These are phyloP conservation scores for Diutina ranongensis DNA, from an alignment of 1,139 yeast species.

Conservation along the genomic window DNA sequence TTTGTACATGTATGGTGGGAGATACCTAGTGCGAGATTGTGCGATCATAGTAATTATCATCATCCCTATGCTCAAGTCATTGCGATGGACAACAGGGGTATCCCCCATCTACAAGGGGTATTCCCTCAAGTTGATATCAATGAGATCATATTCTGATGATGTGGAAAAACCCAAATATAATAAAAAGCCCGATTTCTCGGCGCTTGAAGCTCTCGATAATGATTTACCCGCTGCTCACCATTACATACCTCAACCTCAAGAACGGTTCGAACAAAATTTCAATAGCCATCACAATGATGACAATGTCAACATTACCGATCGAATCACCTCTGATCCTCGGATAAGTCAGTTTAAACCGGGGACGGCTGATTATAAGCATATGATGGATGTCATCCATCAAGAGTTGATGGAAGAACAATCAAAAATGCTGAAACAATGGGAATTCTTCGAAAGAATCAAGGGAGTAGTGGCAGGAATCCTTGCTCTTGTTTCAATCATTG, in stretches of 20 bases:
- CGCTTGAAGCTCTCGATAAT: neutral
- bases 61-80: too few species aligned
- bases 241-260: neutral
- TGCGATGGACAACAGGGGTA: too few species aligned
- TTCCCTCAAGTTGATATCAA: neutral
- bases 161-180: neutral
- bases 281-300: neutral
- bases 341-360: slow-evolving; percentile 20
- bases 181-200: neutral
- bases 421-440: slow-evolving; percentile 14
- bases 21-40: too few species aligned
- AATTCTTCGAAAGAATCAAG: slow-evolving; percentile 24
- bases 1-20: too few species aligned
- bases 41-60: too few species aligned
- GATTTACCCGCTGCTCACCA: neutral
- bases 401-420: slow-evolving; percentile 17
- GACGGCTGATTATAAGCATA: slow-evolving; percentile 29
- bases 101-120: too few species aligned
- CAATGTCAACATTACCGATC: neutral
- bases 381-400: slow-evolving; percentile 19
- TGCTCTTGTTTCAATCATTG: slow-evolving; percentile 22
- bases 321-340: slow-evolving; percentile 22
- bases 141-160: neutral
- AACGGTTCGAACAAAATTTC: neutral
- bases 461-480: slow-evolving; percentile 22